phyloP scores from a whole-genome alignment of 768 basidiomycete species.

The Suillus variegatus region DNA sequence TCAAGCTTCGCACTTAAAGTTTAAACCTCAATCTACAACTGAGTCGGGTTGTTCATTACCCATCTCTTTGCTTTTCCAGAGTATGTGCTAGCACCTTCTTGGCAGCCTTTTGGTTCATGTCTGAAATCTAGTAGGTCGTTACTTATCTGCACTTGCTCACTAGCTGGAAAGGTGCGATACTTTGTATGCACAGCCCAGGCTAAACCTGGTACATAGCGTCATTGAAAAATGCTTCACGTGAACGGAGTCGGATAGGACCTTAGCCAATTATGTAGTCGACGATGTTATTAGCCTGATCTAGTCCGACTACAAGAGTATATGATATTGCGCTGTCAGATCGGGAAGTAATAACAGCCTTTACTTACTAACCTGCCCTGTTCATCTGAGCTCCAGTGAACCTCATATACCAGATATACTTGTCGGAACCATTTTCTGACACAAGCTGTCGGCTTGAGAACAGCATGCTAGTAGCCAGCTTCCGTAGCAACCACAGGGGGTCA shows the following conservation, averaged over 20 bases:
- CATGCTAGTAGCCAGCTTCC: background rate
- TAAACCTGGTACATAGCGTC: background rate
- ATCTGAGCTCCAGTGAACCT: background rate
- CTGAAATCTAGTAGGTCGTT: too few relatives aligned
- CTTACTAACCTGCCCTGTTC: background rate
- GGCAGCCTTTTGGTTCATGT: too few relatives aligned
- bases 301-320: background rate
- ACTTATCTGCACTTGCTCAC: too few relatives aligned
- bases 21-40: too few relatives aligned
- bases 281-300: background rate
- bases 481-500: background rate
- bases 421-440: background rate
- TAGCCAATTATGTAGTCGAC: background rate
- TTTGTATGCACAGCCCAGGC: too few relatives aligned
- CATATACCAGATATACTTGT: background rate
- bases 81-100: too few relatives aligned
- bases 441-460: background rate
- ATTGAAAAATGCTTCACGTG: background rate
- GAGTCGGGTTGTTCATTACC: too few relatives aligned
- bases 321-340: too few relatives aligned
- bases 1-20: too few relatives aligned
- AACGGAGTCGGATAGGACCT: background rate
- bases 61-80: too few relatives aligned
- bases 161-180: too few relatives aligned
- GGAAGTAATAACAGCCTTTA: background rate